Percentiles rank a stretch among this genome's conserved stretches.
These are phyloP conservation scores for Ceratobasidium sp. DNA, from an alignment of 1,284 basidiomycete genomes.

Conservation along the genomic window DNA sequence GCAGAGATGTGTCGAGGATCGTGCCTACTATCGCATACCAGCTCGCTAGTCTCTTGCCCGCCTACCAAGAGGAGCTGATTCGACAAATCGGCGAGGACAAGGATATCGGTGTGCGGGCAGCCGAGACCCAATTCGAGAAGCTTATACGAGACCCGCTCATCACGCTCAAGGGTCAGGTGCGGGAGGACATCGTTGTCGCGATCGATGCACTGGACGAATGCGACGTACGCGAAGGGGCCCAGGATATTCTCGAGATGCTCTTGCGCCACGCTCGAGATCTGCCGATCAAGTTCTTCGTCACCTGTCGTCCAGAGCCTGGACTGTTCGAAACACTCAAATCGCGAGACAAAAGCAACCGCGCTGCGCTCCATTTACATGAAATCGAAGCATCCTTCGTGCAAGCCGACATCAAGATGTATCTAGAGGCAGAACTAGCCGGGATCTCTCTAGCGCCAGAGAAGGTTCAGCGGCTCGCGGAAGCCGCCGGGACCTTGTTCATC, in stretches of 20 bases:
- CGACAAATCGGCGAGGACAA: conserved; percentile 3
- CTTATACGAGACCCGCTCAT: conserved; percentile 33
- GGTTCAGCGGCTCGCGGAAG: neutral
- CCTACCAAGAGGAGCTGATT: conserved; percentile 13
- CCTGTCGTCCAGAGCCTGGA: conserved; percentile 52
- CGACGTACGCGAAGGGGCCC: conserved; percentile 20
- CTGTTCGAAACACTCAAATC: neutral
- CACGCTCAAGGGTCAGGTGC: neutral
- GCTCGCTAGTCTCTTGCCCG: conserved; percentile 21
- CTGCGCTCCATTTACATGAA: neutral
- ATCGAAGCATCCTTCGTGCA: neutral
- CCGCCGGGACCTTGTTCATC: neutral
- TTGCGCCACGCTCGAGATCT: conserved; percentile 53
- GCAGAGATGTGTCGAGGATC: conserved; percentile 33
- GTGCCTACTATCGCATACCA: conserved; percentile 48
- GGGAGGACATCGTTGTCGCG: conserved; percentile 4
- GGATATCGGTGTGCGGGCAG: neutral
- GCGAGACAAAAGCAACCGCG: neutral
- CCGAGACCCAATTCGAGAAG: conserved; percentile 36
- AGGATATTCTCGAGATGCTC: conserved; percentile 50
- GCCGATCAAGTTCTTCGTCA: conserved; percentile 54
- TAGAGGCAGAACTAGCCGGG: neutral
- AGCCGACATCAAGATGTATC: neutral
- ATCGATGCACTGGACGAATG: conserved; percentile 58
- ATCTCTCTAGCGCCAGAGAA: neutral